phyloP scores from a whole-genome alignment of 2,329 filamentous ascomycete species.

The Lithohypha guttulata region DNA sequence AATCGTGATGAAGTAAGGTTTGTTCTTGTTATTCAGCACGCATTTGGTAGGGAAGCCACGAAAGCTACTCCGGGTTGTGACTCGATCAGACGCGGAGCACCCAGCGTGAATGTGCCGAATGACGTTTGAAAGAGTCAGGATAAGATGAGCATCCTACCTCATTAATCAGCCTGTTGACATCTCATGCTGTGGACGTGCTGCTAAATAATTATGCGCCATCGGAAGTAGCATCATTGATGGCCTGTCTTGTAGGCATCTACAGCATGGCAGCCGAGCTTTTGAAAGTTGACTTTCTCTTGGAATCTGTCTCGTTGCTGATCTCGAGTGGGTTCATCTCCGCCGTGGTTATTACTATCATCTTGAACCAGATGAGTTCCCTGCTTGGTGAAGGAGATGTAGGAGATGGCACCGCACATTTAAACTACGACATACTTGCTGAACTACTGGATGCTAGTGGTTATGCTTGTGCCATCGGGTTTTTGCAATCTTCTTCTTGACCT shows the following conservation, averaged over 20 bases:
- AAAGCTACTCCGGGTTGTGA: too few relatives aligned
- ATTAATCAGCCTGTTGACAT: conserved; percentile 52
- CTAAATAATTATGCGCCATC: conserved; percentile 42
- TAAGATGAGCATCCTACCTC: conserved; percentile 55
- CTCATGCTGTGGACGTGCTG: conserved; percentile 48
- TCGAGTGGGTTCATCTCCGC: conserved; percentile 57
- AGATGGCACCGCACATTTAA: conserved; percentile 45
- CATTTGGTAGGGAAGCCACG: too few relatives aligned
- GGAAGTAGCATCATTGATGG: conserved; percentile 50
- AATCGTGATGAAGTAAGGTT: too few relatives aligned
- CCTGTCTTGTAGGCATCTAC: conserved; percentile 54
- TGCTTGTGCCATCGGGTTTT: conserved; percentile 50
- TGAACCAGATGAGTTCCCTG: conserved; percentile 53
- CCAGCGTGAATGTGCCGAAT: background rate
- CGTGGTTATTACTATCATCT: conserved; percentile 54
- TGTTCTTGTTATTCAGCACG: too few relatives aligned
- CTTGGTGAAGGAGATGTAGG: conserved; percentile 45
- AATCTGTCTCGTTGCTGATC: conserved; percentile 56
- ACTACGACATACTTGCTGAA: conserved; percentile 47
- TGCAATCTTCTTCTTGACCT: conserved; percentile 44
- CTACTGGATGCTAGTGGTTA: conserved; percentile 48
- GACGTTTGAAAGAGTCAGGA: conserved; percentile 27
- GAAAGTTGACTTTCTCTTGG: conserved; percentile 54
- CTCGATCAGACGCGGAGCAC: conserved; percentile 3
- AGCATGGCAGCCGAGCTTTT: conserved; percentile 49